Percentiles rank a stretch among this genome's conserved stretches.
phyloP scores from a whole-genome alignment of 75 land plant genomes.

The Pinus tabuliformis region DNA sequence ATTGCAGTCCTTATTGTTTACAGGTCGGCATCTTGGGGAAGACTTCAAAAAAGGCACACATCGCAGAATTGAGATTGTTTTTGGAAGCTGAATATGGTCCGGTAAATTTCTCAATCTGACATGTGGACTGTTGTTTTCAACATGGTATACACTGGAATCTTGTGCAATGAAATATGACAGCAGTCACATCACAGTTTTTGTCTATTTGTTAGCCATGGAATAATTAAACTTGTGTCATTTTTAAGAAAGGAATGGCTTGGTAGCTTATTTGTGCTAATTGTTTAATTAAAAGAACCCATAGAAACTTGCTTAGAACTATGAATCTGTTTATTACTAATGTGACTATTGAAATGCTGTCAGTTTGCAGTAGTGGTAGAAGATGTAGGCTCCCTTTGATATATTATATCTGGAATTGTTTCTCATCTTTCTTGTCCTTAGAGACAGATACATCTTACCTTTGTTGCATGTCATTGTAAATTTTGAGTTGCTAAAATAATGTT shows the following conservation, averaged over 20 bases:
- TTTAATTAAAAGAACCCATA: background rate
- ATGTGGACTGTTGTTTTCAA: too few relatives aligned
- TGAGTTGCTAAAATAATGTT: background rate
- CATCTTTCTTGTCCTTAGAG: background rate
- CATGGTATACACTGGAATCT: too few relatives aligned
- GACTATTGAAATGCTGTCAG: background rate
- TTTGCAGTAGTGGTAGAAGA: too few relatives aligned
- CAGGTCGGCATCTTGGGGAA: constrained; percentile 90
- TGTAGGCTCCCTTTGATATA: background rate
- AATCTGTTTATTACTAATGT: too few relatives aligned
- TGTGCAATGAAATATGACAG: too few relatives aligned
- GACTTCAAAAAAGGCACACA: constrained; percentile 70
- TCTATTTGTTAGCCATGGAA: too few relatives aligned
- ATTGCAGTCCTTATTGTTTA: constrained; percentile 7
- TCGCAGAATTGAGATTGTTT: constrained; percentile 89
- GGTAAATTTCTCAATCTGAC: constrained; percentile 30
- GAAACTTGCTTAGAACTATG: too few relatives aligned
- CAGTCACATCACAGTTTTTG: too few relatives aligned
- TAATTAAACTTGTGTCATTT: too few relatives aligned
- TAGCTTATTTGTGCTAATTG: background rate
- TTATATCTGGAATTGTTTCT: background rate
- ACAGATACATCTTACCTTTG: background rate
- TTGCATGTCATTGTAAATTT: background rate
- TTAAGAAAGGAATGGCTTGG: too few relatives aligned
- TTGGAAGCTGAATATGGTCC: constrained; percentile 78